Percentiles rank a stretch among this genome's conserved stretches.
These are phyloP conservation scores for Coemansia sp. DNA, from an alignment of 371 early-diverging fungal species.

Conservation along the genomic window DNA sequence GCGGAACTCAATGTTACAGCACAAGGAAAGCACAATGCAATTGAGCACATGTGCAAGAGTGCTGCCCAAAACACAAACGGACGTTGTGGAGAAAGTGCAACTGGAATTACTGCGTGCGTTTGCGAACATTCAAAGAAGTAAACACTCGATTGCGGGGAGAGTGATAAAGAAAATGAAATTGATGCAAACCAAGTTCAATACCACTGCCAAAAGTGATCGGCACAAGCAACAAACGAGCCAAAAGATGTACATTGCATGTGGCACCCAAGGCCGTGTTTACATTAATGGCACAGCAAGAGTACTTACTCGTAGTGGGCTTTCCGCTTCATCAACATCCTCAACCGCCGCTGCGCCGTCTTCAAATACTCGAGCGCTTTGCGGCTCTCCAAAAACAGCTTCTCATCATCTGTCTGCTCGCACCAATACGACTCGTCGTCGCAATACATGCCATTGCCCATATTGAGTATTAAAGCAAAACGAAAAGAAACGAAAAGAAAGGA, in stretches of 20 bases:
- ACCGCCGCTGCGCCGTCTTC: conserved; percentile 20
- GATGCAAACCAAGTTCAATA: too few relatives aligned
- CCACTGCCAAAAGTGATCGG: neutral
- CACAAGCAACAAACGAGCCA: neutral
- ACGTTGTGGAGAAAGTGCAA: too few relatives aligned
- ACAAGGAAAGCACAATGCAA: neutral
- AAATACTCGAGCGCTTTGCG: conserved; percentile 29
- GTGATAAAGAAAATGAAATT: neutral
- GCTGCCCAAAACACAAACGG: too few relatives aligned
- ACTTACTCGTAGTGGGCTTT: conserved; percentile 32
- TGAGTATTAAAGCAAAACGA: neutral
- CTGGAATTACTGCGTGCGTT: too few relatives aligned
- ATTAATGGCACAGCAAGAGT: neutral
- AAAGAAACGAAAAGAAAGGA: neutral
- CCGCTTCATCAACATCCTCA: conserved; percentile 22
- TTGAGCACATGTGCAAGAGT: neutral
- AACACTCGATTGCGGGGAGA: neutral
- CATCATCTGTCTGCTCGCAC: conserved; percentile 15
- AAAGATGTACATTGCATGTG: neutral
- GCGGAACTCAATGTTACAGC: neutral
- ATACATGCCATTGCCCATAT: conserved; percentile 47
- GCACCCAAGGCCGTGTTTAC: neutral
- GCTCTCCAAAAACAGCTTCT: conserved; percentile 24
- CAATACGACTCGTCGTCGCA: conserved; percentile 24
- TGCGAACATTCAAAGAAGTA: too few relatives aligned